Conservation (phyloP, 768 basidiomycete species). For the Kwoniella pini region DNA sequence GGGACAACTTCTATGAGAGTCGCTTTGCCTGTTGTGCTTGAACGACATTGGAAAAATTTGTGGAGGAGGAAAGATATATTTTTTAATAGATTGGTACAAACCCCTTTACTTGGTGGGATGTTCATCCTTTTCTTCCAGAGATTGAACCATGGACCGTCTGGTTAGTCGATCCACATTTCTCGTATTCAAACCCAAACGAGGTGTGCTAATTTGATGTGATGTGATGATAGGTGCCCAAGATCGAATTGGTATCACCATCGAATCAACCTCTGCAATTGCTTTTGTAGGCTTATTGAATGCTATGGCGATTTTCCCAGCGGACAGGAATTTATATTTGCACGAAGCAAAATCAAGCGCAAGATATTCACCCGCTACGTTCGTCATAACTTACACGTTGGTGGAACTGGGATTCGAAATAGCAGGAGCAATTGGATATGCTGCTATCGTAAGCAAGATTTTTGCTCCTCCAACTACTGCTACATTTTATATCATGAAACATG, state of each 20-base stretch:
- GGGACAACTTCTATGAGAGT: slow-evolving; percentile 53
- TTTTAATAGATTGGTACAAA: slow-evolving; percentile 44
- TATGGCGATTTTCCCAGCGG: slow-evolving; percentile 58
- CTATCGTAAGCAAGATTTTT: slow-evolving; percentile 34
- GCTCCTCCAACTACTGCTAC: too few relatives aligned
- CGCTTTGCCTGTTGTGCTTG: slow-evolving; percentile 56
- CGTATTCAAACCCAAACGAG: neutral
- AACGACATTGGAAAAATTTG: slow-evolving; percentile 56
- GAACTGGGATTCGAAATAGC: slow-evolving; percentile 54
- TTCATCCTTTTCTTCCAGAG: slow-evolving; percentile 56
- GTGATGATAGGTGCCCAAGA: slow-evolving; percentile 53
- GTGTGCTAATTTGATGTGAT: neutral
- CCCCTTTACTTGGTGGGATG: slow-evolving; percentile 39
- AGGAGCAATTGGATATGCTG: slow-evolving; percentile 45
- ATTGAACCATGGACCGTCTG: slow-evolving; percentile 54
- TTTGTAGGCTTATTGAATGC: slow-evolving; percentile 56
- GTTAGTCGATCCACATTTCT: too few relatives aligned
- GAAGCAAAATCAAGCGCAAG: slow-evolving; percentile 56
- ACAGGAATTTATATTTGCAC: slow-evolving; percentile 58
- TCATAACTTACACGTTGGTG: slow-evolving; percentile 54
- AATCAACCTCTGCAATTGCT: slow-evolving; percentile 49
- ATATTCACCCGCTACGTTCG: slow-evolving; percentile 57
- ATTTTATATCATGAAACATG: too few relatives aligned
- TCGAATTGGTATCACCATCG: slow-evolving; percentile 55
- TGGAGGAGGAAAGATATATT: slow-evolving; percentile 56